Percentiles rank a stretch among this genome's conserved stretches.
Conservation (phyloP, 352 stramenopile genomes). For the Phytopythium chamaehyphon region DNA sequence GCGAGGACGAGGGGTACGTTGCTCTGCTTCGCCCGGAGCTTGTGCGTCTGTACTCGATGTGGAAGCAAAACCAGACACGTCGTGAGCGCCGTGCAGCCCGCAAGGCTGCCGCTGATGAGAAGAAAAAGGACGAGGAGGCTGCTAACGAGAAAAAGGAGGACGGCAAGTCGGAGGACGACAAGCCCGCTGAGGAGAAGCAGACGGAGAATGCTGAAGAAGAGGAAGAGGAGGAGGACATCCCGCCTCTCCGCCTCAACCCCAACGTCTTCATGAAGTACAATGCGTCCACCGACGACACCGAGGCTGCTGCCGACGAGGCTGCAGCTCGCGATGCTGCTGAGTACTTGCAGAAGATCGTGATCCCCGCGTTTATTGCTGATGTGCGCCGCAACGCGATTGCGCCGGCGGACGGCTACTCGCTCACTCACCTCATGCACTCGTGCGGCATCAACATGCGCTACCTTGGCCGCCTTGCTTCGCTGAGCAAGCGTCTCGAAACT, state of each 20-base stretch:
- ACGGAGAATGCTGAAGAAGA: conserved; percentile 39
- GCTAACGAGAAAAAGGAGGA: conserved; percentile 19
- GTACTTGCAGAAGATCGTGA: conserved; percentile 83
- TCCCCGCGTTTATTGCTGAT: conserved; percentile 81
- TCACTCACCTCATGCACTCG: conserved; percentile 94
- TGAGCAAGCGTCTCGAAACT: conserved; percentile 86
- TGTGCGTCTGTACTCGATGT: conserved; percentile 88
- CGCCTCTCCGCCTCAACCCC: conserved; percentile 71
- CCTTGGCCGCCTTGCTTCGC: conserved; percentile 87
- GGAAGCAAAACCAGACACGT: conserved; percentile 84
- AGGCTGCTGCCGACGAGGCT: conserved; percentile 66
- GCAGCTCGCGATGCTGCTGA: conserved; percentile 69
- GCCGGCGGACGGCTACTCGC: conserved; percentile 85
- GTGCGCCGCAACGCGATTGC: conserved; percentile 80
- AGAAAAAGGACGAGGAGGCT: conserved; percentile 33
- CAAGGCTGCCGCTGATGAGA: conserved; percentile 40
- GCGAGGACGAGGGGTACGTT: conserved; percentile 85
- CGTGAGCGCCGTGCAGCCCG: conserved; percentile 49
- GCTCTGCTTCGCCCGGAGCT: conserved; percentile 92
- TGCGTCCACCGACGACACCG: conserved; percentile 62
- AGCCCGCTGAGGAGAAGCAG: conserved; percentile 7
- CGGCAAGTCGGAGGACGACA: conserved; percentile 14
- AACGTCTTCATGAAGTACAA: conserved; percentile 90
- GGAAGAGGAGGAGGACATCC: conserved; percentile 43
- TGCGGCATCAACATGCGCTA: conserved; percentile 97